Percentiles rank a stretch among this genome's conserved stretches.
These are phyloP conservation scores for Miscanthus lutarioriparius DNA, from an alignment of 176 grass and related monocot species.

Conservation along the genomic window DNA sequence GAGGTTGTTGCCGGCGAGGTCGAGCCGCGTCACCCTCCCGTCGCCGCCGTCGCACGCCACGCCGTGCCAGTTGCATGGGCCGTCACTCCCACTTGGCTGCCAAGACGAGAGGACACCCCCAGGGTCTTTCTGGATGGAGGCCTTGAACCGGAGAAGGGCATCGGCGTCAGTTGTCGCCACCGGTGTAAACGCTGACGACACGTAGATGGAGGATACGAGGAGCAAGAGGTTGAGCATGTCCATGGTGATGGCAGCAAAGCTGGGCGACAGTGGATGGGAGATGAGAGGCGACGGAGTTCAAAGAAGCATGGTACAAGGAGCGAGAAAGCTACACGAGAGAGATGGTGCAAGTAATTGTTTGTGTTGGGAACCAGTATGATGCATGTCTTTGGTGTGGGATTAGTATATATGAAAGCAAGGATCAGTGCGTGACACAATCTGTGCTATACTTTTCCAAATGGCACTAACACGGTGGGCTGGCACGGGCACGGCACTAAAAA, in stretches of 20 bases:
- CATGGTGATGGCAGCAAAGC: constrained; percentile 43
- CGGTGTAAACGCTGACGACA: not conserved
- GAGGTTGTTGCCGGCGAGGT: constrained; percentile 60
- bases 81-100: constrained; percentile 10
- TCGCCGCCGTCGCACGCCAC: constrained; percentile 55
- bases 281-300: not conserved
- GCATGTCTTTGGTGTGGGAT: not conserved
- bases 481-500: too few species aligned
- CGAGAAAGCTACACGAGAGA: not conserved
- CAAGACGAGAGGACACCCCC: constrained; percentile 57
- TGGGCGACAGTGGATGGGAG: not conserved
- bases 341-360: not conserved
- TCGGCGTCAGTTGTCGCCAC: constrained; percentile 27
- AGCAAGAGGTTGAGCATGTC: constrained; percentile 32
- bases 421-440: not conserved
- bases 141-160: constrained; percentile 76
- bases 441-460: too few species aligned
- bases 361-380: not conserved
- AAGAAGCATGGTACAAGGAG: not conserved
- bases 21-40: constrained; percentile 54
- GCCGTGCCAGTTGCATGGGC: constrained; percentile 68
- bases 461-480: too few species aligned
- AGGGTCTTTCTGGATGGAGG: constrained; percentile 52
- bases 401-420: not conserved
- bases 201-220: constrained; percentile 31